Evolutionary conservation across 352 stramenopile genomes (phyloP).

Genomic region (Pythium oligandrum): DNA sequence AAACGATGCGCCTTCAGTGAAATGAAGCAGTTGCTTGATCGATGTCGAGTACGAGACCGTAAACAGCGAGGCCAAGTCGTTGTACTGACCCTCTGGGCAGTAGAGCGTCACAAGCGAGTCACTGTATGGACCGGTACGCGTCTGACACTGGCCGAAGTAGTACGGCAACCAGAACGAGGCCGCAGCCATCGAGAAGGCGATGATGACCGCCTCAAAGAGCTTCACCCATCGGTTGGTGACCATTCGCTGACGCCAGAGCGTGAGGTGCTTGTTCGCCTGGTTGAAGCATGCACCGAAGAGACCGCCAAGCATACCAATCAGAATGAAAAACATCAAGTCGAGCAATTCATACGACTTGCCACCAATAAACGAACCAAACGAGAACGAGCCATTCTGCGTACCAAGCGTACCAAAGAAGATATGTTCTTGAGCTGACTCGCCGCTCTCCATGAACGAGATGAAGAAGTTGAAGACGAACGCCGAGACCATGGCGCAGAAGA

Average conservation of each 20-base stretch:
- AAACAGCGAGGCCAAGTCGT: constrained; percentile 96
- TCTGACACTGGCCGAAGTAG: constrained; percentile 61
- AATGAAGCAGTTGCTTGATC: constrained; percentile 97
- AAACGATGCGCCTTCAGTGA: constrained; percentile 88
- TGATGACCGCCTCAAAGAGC: constrained; percentile 58
- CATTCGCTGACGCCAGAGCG: constrained; percentile 62
- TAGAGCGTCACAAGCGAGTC: constrained; percentile 90
- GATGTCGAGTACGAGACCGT: constrained; percentile 94
- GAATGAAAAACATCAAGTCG: constrained; percentile 95
- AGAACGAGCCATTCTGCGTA: constrained; percentile 81
- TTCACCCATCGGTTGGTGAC: constrained; percentile 65
- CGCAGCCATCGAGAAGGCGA: constrained; percentile 56
- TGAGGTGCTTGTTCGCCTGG: constrained; percentile 91
- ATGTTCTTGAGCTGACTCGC: constrained; percentile 16
- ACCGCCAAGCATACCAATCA: constrained; percentile 96
- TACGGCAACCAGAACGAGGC: constrained; percentile 80
- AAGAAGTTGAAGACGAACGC: constrained; percentile 86
- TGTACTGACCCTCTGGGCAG: constrained; percentile 95
- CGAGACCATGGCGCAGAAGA: constrained; percentile 96
- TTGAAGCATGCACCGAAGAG: constrained; percentile 97
- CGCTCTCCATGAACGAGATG: constrained; percentile 68
- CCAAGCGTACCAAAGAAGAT: constrained; percentile 63
- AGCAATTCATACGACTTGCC: constrained; percentile 92
- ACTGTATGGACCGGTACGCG: constrained; percentile 50
- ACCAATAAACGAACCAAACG: constrained; percentile 84